These are phyloP conservation scores for Tricholoma saponaceum DNA, from an alignment of 768 basidiomycete genomes.

Conservation along the genomic window DNA sequence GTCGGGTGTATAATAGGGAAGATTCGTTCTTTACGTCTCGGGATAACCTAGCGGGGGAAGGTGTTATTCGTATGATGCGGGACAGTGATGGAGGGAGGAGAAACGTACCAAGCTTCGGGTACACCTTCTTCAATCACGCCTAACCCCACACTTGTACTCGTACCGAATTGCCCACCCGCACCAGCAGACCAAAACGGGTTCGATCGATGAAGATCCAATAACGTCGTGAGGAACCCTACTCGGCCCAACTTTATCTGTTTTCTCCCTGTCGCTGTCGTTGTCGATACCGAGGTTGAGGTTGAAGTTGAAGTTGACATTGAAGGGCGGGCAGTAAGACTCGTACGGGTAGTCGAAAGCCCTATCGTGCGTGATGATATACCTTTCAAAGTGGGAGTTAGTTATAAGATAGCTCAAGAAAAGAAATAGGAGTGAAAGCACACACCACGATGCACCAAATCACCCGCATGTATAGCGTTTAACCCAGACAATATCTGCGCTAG, in stretches of 20 bases:
- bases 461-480: slow-evolving; percentile 61
- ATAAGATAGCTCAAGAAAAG: neutral
- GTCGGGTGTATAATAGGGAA: slow-evolving; percentile 65
- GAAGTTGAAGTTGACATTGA: slow-evolving; percentile 27
- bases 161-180: neutral
- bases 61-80: neutral
- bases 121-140: neutral
- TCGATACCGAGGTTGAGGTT: too few species aligned
- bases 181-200: slow-evolving; percentile 61
- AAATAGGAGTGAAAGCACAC: slow-evolving; percentile 2
- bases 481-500: slow-evolving; percentile 68
- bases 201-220: slow-evolving; percentile 81
- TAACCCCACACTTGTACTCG: neutral
- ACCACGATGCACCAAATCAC: slow-evolving; percentile 71
- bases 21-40: slow-evolving; percentile 78
- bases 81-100: too few species aligned
- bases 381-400: slow-evolving; percentile 15
- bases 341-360: too few species aligned
- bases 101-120: slow-evolving; percentile 39
- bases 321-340: slow-evolving; percentile 39
- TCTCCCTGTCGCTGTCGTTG: neutral
- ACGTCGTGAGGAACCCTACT: slow-evolving; percentile 63
- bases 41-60: slow-evolving; percentile 67
- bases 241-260: slow-evolving; percentile 75
- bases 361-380: slow-evolving; percentile 59